A percentile compares a stretch with the other conserved stretches of the same genome.
phyloP scores from a whole-genome alignment of 352 stramenopile species.

The Pythium folliculosum region DNA sequence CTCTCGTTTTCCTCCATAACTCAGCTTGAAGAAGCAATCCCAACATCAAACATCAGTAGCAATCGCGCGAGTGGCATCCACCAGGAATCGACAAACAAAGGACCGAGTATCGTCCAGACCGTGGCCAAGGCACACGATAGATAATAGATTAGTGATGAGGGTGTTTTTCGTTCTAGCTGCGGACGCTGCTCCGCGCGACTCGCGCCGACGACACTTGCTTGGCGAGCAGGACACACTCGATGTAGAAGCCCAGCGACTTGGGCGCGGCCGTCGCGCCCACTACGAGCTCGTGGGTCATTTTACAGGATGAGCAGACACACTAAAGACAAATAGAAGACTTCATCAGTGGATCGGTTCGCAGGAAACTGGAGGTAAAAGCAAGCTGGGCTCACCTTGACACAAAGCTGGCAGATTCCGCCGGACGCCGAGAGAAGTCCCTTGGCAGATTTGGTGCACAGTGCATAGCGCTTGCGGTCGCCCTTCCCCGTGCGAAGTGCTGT shows the following conservation, averaged over 20 bases:
- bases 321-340: background rate
- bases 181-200: background rate
- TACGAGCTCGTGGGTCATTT: constrained; percentile 4
- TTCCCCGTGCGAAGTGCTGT: background rate
- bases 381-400: constrained; percentile 12
- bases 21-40: too few species aligned
- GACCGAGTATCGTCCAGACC: too few species aligned
- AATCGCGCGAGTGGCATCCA: too few species aligned
- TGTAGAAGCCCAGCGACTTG: constrained; percentile 8
- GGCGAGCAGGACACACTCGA: constrained; percentile 10
- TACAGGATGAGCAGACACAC: constrained; percentile 10
- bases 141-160: too few species aligned
- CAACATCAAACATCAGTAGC: too few species aligned
- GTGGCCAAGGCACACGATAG: too few species aligned
- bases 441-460: constrained; percentile 1
- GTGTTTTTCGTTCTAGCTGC: too few species aligned
- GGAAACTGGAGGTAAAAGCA: too few species aligned
- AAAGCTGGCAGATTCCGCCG: constrained; percentile 7
- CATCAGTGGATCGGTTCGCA: too few species aligned
- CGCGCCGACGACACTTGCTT: background rate
- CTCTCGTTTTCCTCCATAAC: too few species aligned
- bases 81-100: too few species aligned
- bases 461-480: background rate
- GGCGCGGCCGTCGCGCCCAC: constrained; percentile 1
- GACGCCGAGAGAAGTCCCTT: background rate